Evolutionary conservation across 164 flowering plant genomes (phyloP).

Genomic region (Vitis rupestris): DNA sequence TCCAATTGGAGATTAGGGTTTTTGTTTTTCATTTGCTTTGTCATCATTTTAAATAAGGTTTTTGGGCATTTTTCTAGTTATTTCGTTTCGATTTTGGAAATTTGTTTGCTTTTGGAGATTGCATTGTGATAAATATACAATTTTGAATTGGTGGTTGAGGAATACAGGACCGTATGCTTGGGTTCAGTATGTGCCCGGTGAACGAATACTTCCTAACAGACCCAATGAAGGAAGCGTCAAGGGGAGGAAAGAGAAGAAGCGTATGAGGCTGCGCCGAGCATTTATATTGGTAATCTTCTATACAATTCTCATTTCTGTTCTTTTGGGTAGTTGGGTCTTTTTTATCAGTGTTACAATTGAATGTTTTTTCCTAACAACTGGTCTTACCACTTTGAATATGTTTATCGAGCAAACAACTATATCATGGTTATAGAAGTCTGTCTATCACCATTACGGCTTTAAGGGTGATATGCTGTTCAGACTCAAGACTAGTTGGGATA

Average conservation of each 20-base stretch:
- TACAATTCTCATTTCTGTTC: not conserved
- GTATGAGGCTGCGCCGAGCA: conserved; percentile 53
- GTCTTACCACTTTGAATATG: no score
- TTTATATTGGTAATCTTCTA: conserved; percentile 53
- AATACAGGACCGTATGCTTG: conserved; percentile 82
- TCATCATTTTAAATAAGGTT: not conserved
- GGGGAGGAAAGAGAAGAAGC: conserved; percentile 77
- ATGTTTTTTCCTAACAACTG: no score
- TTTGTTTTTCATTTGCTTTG: not conserved
- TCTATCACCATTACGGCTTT: no score
- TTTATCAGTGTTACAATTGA: not conserved
- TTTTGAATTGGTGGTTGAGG: not conserved
- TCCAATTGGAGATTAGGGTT: not conserved
- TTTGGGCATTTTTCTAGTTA: not conserved
- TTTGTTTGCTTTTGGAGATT: not conserved
- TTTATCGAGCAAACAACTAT: no score
- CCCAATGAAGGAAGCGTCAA: conserved; percentile 87
- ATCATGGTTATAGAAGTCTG: no score
- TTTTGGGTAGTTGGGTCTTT: not conserved
- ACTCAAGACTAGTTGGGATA: no score
- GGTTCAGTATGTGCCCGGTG: conserved; percentile 63
- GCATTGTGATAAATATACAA: not conserved
- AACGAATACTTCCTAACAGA: conserved; percentile 52
- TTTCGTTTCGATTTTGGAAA: not conserved
- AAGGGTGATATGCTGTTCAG: no score